Evolutionary conservation across 1,139 yeast genomes (phyloP).

Genomic region (Hyphopichia pseudoburtonii): DNA sequence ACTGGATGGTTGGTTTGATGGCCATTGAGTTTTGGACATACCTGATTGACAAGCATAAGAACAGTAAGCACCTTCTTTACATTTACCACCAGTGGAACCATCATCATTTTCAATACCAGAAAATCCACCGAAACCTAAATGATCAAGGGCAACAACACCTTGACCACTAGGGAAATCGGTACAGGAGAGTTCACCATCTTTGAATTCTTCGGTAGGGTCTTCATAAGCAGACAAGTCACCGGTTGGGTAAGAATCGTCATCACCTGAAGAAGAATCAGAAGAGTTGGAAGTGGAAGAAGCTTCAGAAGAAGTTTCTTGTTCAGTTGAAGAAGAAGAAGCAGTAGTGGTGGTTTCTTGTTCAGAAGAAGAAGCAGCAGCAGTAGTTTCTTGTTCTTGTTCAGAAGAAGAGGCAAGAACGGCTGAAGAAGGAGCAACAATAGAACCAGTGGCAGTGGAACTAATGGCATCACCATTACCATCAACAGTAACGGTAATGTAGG

Average conservation of each 20-base stretch:
- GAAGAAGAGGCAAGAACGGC: conserved; percentile 7
- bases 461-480: conserved; percentile 34
- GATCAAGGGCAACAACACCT: conserved; percentile 84
- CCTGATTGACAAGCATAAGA: conserved; percentile 97
- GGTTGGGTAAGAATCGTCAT: conserved; percentile 21
- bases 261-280: conserved; percentile 30
- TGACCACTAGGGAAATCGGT: conserved; percentile 81
- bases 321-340: conserved; percentile 20
- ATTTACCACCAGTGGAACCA: conserved; percentile 62
- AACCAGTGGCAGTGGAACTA: conserved; percentile 11
- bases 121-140: conserved; percentile 89
- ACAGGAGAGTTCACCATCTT: conserved; percentile 81
- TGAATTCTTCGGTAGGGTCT: conserved; percentile 58
- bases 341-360: conserved; percentile 16
- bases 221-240: conserved; percentile 60
- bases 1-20: conserved; percentile 73
- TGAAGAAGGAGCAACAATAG: conserved; percentile 13
- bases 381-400: conserved; percentile 4
- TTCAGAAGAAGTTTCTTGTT: conserved; percentile 24
- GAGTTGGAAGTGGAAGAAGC: conserved; percentile 20
- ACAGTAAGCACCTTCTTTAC: conserved; percentile 89
- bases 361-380: conserved; percentile 15
- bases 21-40: conserved; percentile 98
- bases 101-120: conserved; percentile 68
- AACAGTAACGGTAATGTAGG: conserved; percentile 46